Evolutionary conservation across 768 basidiomycete species (phyloP).

Genomic region (Amanita rimosa): DNA sequence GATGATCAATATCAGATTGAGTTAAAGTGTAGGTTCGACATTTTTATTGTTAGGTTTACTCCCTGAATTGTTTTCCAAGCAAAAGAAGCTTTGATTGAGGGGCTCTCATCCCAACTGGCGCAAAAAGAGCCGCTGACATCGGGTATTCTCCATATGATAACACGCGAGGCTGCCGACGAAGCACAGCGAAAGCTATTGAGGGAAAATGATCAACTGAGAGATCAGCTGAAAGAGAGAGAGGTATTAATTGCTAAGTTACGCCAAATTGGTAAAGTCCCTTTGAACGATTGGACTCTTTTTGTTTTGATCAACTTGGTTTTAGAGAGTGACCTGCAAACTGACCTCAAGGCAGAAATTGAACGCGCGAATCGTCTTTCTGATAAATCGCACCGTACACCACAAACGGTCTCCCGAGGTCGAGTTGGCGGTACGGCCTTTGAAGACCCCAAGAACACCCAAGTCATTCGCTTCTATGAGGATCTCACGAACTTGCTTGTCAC

Average conservation of each 20-base stretch:
- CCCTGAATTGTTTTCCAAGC: background rate
- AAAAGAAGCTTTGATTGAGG: conserved; percentile 27
- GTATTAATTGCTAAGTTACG: conserved; percentile 34
- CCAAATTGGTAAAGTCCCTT: conserved; percentile 29
- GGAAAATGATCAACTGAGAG: conserved; percentile 33
- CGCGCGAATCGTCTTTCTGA: conserved; percentile 32
- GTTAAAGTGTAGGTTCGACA: conserved; percentile 31
- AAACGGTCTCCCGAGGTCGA: conserved; percentile 24
- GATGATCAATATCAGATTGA: conserved; percentile 39
- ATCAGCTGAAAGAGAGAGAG: conserved; percentile 31
- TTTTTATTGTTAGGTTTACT: background rate
- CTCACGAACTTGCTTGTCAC: conserved; percentile 70
- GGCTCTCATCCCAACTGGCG: conserved; percentile 43
- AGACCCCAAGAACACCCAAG: conserved; percentile 47
- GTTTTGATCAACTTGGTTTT: conserved; percentile 1
- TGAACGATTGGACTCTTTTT: background rate
- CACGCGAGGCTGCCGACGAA: conserved; percentile 62
- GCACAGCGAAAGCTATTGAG: conserved; percentile 45
- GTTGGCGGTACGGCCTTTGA: conserved; percentile 25
- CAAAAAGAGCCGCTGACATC: conserved; percentile 43
- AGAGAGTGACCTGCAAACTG: conserved; percentile 42
- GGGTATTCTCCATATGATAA: conserved; percentile 51
- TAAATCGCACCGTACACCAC: conserved; percentile 30
- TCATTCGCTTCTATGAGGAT: conserved; percentile 77
- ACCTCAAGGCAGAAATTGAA: conserved; percentile 57